Evolutionary conservation across 2,329 filamentous ascomycete genomes (phyloP).

Genomic region (Cladosporium velox): DNA sequence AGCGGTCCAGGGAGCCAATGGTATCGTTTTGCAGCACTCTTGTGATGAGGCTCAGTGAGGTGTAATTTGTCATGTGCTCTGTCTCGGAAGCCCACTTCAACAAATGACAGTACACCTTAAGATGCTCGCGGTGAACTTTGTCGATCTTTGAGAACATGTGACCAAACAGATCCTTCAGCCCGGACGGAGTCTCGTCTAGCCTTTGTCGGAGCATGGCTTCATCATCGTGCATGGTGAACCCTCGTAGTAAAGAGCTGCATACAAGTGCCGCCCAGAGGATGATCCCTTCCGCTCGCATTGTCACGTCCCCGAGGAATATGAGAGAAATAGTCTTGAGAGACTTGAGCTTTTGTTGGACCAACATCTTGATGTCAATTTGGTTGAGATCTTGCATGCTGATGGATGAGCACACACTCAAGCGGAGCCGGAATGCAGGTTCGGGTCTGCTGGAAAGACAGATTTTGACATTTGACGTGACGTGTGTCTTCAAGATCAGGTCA

Average conservation of each 20-base stretch:
- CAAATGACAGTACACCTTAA: neutral
- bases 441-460: conserved; percentile 14
- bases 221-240: neutral
- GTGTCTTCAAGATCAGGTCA: neutral
- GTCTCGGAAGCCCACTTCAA: neutral
- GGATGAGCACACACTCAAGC: neutral
- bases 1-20: neutral
- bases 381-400: conserved; percentile 14
- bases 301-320: neutral
- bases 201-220: neutral
- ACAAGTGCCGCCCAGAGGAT: conserved; percentile 14
- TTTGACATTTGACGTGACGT: neutral
- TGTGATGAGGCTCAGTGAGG: neutral
- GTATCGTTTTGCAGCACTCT: neutral
- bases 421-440: neutral
- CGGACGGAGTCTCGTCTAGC: neutral
- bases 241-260: neutral
- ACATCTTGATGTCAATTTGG: neutral
- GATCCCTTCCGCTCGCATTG: neutral
- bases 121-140: neutral
- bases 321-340: neutral
- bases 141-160: conserved; percentile 5
- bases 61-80: neutral
- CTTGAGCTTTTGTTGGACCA: neutral
- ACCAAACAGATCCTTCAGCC: neutral